Base-by-base conservation (phyloP, 257 asterid species). In the Marsdenia floribunda region DNA sequence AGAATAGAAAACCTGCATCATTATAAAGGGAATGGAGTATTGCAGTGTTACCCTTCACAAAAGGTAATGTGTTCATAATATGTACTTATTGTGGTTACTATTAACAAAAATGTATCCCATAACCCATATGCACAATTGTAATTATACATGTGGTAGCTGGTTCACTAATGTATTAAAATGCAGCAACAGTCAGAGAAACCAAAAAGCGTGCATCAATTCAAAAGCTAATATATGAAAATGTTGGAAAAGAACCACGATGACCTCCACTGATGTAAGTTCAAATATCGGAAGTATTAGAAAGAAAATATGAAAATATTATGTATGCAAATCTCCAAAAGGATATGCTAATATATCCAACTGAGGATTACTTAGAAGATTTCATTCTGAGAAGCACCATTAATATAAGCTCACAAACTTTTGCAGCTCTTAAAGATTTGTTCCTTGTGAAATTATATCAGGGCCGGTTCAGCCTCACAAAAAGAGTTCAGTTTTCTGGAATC, bases 1-100 rank as follows among this genome's bases (percentile, higher is more conserved):
- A 72, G 96, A 84, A 80, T 93, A 93, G 42, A 85, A 69, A 75
- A 91, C 84, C 97, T 91, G 88, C 76, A 81, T 47, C 52, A 66
- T 49, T 58, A 67, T 71, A 26, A 44, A 50, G 80, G 73, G 54
- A 72, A 63, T 33, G 13, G 15, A 33, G 18, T 33, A 29, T 33
- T 33, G 68, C 68, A 63, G 22, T 63, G 1, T 15, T 2, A 35
- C 26, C 22, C 19, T 63, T n/a, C n/a, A n/a, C n/a, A n/a, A n/a
- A n/a, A n/a, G n/a, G n/a, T n/a, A n/a, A n/a, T n/a, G n/a, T n/a
- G n/a, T n/a, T n/a, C n/a, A n/a, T n/a, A n/a, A n/a, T n/a, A n/a
- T n/a, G n/a, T n/a, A n/a, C n/a, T n/a, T 33, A 38, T 33, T 63
- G 3, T 21, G 37, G 46, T 22, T 33, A 33, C 22, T 5, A 63